Evolutionary conservation across 1,139 yeast genomes (phyloP).

Genomic region (Nakaseomyces sp.): DNA sequence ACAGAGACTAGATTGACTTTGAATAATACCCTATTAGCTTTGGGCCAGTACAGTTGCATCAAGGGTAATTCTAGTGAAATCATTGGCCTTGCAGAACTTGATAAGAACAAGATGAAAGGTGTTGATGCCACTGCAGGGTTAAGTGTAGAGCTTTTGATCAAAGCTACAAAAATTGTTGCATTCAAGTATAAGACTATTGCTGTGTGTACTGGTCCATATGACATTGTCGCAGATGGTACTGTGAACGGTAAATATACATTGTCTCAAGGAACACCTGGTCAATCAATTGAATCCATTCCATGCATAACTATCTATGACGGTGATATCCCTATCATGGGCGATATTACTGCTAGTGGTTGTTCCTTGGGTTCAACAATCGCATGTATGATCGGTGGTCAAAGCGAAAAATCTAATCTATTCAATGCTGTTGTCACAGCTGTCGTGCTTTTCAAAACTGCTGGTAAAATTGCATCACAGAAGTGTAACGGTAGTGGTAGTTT

Average conservation of each 20-base stretch:
- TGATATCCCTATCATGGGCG: conserved; percentile 60
- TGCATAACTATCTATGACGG: conserved; percentile 38
- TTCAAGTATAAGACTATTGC: conserved; percentile 50
- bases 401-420: conserved; percentile 32
- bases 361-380: conserved; percentile 70
- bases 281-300: conserved; percentile 26
- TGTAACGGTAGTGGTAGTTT: conserved; percentile 28
- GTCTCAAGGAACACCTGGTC: conserved; percentile 16
- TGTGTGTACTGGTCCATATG: conserved; percentile 57
- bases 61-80: conserved; percentile 90
- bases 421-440: conserved; percentile 54
- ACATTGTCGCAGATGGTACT: conserved; percentile 40
- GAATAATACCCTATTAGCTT: conserved; percentile 42
- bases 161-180: conserved; percentile 48
- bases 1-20: conserved; percentile 47
- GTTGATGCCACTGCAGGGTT: conserved; percentile 50
- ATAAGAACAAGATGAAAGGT: conserved; percentile 52
- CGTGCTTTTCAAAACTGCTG: conserved; percentile 54
- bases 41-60: conserved; percentile 59
- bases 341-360: conserved; percentile 86
- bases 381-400: conserved; percentile 44
- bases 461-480: conserved; percentile 39
- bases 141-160: conserved; percentile 29
- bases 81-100: conserved; percentile 37
- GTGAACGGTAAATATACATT: conserved; percentile 21